Conservation (phyloP, 2,329 filamentous ascomycete species). For the Nemania sp. region DNA sequence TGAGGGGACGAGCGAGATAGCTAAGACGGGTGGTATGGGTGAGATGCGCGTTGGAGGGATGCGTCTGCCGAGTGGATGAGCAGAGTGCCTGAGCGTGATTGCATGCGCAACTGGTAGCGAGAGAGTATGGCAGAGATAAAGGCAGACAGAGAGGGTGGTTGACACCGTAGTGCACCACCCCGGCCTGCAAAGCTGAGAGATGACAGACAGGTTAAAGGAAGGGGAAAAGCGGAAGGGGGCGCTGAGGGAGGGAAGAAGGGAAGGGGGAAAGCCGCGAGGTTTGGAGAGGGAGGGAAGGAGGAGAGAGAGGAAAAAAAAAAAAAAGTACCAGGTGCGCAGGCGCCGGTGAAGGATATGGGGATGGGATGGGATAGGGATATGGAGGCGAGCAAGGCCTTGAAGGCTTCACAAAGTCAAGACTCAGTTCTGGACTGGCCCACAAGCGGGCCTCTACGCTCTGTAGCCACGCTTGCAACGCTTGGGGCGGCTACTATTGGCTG, state of each 20-base stretch:
- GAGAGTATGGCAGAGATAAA: slow-evolving; percentile 2
- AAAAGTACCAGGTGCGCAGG: slow-evolving; percentile 28
- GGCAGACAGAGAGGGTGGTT: slow-evolving; percentile 31
- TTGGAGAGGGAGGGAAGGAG: slow-evolving; percentile 28
- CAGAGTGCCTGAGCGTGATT: slow-evolving; percentile 9
- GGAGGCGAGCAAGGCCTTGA: slow-evolving; percentile 28
- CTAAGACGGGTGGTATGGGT: slow-evolving; percentile 9
- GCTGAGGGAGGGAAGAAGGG: slow-evolving; percentile 33
- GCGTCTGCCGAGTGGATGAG: slow-evolving; percentile 10
- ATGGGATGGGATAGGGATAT: slow-evolving; percentile 42
- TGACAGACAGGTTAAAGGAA: slow-evolving; percentile 20
- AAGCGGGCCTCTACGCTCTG: background rate
- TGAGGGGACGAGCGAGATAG: slow-evolving; percentile 13
- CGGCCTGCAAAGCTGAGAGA: slow-evolving; percentile 29
- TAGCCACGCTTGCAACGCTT: slow-evolving; percentile 8
- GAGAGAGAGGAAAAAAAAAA: slow-evolving; percentile 28
- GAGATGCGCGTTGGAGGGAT: slow-evolving; percentile 16
- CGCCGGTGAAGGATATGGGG: slow-evolving; percentile 42
- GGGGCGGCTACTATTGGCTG: slow-evolving; percentile 20
- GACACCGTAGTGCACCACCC: slow-evolving; percentile 40
- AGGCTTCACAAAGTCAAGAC: slow-evolving; percentile 31
- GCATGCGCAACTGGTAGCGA: background rate
- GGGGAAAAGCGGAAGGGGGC: slow-evolving; percentile 33
- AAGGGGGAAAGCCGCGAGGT: slow-evolving; percentile 31
- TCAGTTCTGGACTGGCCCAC: slow-evolving; percentile 26